Percentiles rank a stretch among this genome's conserved stretches.
Conservation (phyloP, 352 stramenopile species). For the Globisporangium middletonii region DNA sequence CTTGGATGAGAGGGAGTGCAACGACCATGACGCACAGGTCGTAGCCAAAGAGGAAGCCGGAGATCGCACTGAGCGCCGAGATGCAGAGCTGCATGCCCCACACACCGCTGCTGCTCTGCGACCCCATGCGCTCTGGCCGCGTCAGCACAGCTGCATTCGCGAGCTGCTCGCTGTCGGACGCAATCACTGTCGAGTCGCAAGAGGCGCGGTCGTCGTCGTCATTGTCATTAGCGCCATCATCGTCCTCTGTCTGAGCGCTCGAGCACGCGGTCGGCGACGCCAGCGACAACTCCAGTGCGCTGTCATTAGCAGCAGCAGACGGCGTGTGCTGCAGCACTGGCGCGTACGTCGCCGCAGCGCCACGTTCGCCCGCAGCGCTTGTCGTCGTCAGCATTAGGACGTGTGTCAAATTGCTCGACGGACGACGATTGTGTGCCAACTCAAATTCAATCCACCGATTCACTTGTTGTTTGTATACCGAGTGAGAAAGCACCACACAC, state of each 20-base stretch:
- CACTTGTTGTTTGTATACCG: too few species aligned
- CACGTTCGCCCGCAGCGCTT: not conserved
- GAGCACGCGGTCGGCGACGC: not conserved
- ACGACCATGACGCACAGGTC: slow-evolving; percentile 76
- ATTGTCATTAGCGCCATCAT: not conserved
- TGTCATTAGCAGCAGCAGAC: not conserved
- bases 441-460: too few species aligned
- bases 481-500: too few species aligned
- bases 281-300: not conserved
- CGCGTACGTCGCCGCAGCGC: slow-evolving; percentile 1
- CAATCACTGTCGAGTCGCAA: not conserved
- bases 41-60: slow-evolving; percentile 70
- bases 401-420: not conserved
- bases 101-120: not conserved
- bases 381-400: not conserved
- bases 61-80: slow-evolving; percentile 56
- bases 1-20: slow-evolving; percentile 55
- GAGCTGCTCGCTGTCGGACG: slow-evolving; percentile 8
- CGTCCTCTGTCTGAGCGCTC: not conserved
- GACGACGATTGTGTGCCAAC: too few species aligned
- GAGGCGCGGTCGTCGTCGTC: not conserved
- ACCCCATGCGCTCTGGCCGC: not conserved
- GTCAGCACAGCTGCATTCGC: not conserved
- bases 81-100: slow-evolving; percentile 39
- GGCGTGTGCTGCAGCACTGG: slow-evolving; percentile 11